Conservation (phyloP, 305 asterid genomes). For the Solanum hybrid region DNA sequence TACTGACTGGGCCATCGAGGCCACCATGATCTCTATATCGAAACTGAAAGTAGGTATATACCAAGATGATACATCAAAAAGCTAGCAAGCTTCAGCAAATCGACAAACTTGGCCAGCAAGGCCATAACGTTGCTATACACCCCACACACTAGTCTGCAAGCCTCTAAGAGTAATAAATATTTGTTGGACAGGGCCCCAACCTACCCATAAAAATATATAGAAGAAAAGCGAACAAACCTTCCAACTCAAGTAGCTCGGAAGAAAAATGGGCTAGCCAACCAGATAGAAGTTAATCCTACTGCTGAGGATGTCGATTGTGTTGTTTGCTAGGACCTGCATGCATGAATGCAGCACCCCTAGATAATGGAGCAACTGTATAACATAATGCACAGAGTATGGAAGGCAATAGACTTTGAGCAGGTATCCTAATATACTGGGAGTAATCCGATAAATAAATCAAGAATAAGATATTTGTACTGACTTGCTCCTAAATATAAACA, state of each 20-base stretch:
- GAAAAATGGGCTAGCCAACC: not conserved
- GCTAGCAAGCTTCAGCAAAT: not conserved
- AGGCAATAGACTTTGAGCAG: too few relatives aligned
- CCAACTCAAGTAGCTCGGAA: not conserved
- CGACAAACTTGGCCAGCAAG: not conserved
- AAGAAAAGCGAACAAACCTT: too few relatives aligned
- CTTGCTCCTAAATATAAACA: too few relatives aligned
- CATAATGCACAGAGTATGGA: too few relatives aligned
- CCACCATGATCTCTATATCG: not conserved
- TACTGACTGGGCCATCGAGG: not conserved
- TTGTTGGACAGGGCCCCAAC: not conserved
- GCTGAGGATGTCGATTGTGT: not conserved
- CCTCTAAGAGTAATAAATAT: not conserved
- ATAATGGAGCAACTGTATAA: too few relatives aligned
- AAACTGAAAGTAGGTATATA: too few relatives aligned
- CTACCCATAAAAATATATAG: too few relatives aligned
- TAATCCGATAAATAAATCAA: too few relatives aligned
- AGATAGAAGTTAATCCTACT: not conserved
- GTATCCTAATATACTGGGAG: too few relatives aligned
- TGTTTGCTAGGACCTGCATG: rapidly evolving
- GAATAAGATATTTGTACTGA: too few relatives aligned
- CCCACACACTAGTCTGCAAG: not conserved
- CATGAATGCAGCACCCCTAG: too few relatives aligned
- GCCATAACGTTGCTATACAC: not conserved
- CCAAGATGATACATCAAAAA: not conserved